A percentile compares a stretch with the other conserved stretches of the same genome.
Conservation (phyloP, 2,329 filamentous ascomycete genomes). For the Pseudogymnoascus sp. region DNA sequence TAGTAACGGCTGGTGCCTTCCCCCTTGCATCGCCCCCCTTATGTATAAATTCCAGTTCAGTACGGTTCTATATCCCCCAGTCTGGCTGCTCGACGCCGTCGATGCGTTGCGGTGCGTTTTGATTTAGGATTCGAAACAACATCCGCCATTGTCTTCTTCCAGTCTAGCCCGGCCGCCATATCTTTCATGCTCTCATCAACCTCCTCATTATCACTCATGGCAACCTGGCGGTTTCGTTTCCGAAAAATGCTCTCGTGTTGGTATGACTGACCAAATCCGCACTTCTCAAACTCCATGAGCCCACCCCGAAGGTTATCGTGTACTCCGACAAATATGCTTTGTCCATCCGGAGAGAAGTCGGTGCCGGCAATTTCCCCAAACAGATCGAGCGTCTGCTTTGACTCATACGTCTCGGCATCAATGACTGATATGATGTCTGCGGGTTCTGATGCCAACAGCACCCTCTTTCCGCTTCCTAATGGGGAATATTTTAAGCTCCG, state of each 20-base stretch:
- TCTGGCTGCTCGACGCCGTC: not conserved
- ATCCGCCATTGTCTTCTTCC: conserved; percentile 6
- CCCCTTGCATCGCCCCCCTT: not conserved
- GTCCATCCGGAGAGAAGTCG: conserved; percentile 57
- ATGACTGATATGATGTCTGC: conserved; percentile 66
- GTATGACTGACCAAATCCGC: conserved; percentile 19
- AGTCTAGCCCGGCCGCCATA: conserved; percentile 9
- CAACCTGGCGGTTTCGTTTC: not conserved
- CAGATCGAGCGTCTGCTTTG: conserved; percentile 63
- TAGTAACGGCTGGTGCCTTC: not conserved
- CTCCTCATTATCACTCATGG: conserved; percentile 8
- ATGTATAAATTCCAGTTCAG: conserved; percentile 1
- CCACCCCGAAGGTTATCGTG: conserved; percentile 59
- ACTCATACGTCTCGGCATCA: conserved; percentile 54
- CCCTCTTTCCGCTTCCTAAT: conserved; percentile 54
- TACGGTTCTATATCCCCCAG: conserved; percentile 1
- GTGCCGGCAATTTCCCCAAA: conserved; percentile 69
- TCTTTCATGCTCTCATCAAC: not conserved
- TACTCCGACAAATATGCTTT: conserved; percentile 60
- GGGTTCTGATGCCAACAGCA: conserved; percentile 66
- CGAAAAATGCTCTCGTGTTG: conserved; percentile 20
- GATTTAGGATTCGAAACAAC: conserved; percentile 2
- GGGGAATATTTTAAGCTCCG: conserved; percentile 66
- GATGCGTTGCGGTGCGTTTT: conserved; percentile 9
- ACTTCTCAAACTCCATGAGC: conserved; percentile 29